phyloP scores from a whole-genome alignment of 345 rosid genomes.

The Moricandia arvensis region DNA sequence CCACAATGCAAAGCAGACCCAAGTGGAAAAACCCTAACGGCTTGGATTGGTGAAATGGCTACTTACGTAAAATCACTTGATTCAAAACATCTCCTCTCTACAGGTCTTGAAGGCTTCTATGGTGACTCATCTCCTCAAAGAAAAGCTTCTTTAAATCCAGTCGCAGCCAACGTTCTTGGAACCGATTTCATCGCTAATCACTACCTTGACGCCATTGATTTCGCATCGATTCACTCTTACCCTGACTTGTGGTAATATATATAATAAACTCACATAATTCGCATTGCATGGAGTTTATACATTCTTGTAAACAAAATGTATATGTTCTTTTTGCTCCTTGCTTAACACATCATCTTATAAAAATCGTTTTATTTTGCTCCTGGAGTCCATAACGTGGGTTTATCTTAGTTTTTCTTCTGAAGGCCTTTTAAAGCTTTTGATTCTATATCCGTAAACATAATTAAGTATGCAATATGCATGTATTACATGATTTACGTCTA shows the following conservation, averaged over 20 bases:
- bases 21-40: constrained; percentile 53
- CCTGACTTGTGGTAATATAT: constrained; percentile 66
- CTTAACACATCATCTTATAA: not conserved
- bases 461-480: not conserved
- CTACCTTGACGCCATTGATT: constrained; percentile 53
- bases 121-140: constrained; percentile 49
- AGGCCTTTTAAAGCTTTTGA: not conserved
- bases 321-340: not conserved
- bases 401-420: not conserved
- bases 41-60: constrained; percentile 71
- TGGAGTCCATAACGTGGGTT: not conserved
- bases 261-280: not conserved
- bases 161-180: constrained; percentile 40
- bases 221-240: constrained; percentile 64
- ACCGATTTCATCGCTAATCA: constrained; percentile 73
- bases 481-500: not conserved
- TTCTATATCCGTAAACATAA: not conserved
- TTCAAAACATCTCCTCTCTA: constrained; percentile 50
- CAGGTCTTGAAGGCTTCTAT: constrained; percentile 80
- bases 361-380: not conserved
- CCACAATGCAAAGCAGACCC: constrained; percentile 55
- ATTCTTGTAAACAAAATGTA: not conserved
- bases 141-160: constrained; percentile 37
- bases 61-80: constrained; percentile 64
- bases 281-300: not conserved